phyloP scores from a whole-genome alignment of 768 basidiomycete species.

The Collybia nuda region DNA sequence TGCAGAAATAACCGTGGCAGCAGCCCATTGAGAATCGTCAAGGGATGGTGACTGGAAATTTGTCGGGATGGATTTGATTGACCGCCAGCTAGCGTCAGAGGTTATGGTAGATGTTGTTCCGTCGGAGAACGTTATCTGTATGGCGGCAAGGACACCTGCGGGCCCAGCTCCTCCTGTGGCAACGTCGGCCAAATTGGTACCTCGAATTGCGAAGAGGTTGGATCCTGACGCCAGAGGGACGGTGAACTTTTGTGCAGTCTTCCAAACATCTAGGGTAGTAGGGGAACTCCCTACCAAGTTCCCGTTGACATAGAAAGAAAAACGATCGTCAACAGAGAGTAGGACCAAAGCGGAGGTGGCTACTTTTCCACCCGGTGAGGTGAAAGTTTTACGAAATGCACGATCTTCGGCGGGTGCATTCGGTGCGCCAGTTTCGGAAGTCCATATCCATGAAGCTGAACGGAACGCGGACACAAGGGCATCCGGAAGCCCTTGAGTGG shows the following conservation, averaged over 20 bases:
- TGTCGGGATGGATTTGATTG: conserved; percentile 17
- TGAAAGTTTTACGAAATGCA: conserved; percentile 24
- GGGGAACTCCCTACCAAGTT: conserved; percentile 18
- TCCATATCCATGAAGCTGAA: conserved; percentile 27
- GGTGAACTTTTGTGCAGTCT: conserved; percentile 20
- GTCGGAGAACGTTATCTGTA: conserved; percentile 23
- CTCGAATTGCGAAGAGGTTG: conserved; percentile 26
- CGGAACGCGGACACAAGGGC: conserved; percentile 18
- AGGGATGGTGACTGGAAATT: conserved; percentile 22
- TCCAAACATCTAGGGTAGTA: conserved; percentile 23
- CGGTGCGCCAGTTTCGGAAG: conserved; percentile 16
- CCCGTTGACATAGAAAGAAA: conserved; percentile 17
- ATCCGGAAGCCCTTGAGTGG: conserved; percentile 9
- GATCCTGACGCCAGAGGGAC: conserved; percentile 15
- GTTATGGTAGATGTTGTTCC: conserved; percentile 20
- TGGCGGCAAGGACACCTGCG: conserved; percentile 25
- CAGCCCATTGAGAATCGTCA: conserved; percentile 21
- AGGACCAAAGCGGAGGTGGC: neutral
- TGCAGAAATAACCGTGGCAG: conserved; percentile 13
- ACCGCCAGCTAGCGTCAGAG: conserved; percentile 23
- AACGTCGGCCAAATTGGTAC: conserved; percentile 22
- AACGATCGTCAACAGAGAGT: too few species aligned
- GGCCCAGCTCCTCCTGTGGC: conserved; percentile 18
- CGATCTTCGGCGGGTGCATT: conserved; percentile 17
- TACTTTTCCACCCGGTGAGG: neutral